phyloP scores from a whole-genome alignment of 371 early-diverging fungal genomes.

The Polyrhizophydium stewartii region DNA sequence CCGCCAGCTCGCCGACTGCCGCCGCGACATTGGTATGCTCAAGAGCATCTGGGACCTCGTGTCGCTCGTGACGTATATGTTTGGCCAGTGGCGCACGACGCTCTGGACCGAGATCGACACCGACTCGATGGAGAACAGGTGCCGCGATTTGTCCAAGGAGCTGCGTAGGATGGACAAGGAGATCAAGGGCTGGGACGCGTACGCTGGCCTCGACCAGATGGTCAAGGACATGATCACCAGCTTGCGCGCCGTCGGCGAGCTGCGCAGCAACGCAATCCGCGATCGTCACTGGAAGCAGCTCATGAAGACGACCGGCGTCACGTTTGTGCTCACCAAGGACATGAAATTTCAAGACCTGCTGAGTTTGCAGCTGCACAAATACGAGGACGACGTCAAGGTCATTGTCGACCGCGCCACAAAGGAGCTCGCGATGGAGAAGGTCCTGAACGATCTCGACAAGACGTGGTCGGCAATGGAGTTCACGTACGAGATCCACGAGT shows the following conservation, averaged over 20 bases:
- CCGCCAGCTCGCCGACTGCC: constrained; percentile 53
- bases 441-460: constrained; percentile 53
- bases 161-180: constrained; percentile 60
- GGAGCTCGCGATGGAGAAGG: constrained; percentile 60
- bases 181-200: constrained; percentile 65
- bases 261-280: constrained; percentile 54
- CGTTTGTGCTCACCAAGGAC: constrained; percentile 55
- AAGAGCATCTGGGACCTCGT: constrained; percentile 61
- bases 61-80: constrained; percentile 51
- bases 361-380: constrained; percentile 56
- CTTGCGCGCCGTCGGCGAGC: constrained; percentile 58
- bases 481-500: constrained; percentile 54
- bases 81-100: constrained; percentile 53
- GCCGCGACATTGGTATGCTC: constrained; percentile 58
- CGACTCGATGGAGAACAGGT: constrained; percentile 53
- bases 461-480: constrained; percentile 60
- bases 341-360: constrained; percentile 62
- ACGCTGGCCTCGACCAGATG: constrained; percentile 54
- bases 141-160: constrained; percentile 56
- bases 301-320: constrained; percentile 62
- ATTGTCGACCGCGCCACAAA: constrained; percentile 62
- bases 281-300: constrained; percentile 66
- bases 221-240: constrained; percentile 64
- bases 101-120: constrained; percentile 61
- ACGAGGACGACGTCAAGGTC: constrained; percentile 60